Evolutionary conservation across 2,329 filamentous ascomycete species (phyloP).

Genomic region (Harringtonia lauricola): DNA sequence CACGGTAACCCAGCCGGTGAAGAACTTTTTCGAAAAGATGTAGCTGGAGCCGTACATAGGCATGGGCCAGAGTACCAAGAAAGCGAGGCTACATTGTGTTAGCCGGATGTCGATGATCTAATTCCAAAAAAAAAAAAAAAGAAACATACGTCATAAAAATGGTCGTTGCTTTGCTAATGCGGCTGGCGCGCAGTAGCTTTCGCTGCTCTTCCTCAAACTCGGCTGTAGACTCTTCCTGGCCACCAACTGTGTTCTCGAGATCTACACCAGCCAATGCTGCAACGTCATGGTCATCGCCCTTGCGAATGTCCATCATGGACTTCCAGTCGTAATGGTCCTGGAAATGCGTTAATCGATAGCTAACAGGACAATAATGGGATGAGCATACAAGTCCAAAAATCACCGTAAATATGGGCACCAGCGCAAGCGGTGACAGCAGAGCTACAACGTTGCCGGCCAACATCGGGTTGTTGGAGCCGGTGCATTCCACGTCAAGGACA

Average conservation of each 20-base stretch:
- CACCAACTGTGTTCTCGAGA: conserved; percentile 49
- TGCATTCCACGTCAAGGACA: conserved; percentile 57
- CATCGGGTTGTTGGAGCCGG: conserved; percentile 82
- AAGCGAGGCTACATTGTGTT: conserved; percentile 40
- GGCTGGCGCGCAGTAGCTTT: conserved; percentile 20
- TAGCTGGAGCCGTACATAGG: conserved; percentile 79
- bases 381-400: conserved; percentile 41
- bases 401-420: conserved; percentile 67
- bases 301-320: conserved; percentile 70
- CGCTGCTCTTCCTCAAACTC: conserved; percentile 30
- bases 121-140: not conserved
- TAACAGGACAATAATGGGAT: not conserved
- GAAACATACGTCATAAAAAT: conserved; percentile 19
- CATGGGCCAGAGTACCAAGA: conserved; percentile 84
- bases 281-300: conserved; percentile 67
- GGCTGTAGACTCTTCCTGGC: conserved; percentile 18
- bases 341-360: conserved; percentile 3
- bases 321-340: conserved; percentile 74
- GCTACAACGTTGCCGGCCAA: conserved; percentile 77
- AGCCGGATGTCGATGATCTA: conserved; percentile 12
- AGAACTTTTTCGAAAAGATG: conserved; percentile 72
- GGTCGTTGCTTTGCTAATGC: conserved; percentile 22
- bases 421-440: conserved; percentile 62
- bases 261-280: conserved; percentile 52
- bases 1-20: conserved; percentile 69